These are phyloP conservation scores for Dovyalis caffra DNA, from an alignment of 345 rosid species.

Conservation along the genomic window DNA sequence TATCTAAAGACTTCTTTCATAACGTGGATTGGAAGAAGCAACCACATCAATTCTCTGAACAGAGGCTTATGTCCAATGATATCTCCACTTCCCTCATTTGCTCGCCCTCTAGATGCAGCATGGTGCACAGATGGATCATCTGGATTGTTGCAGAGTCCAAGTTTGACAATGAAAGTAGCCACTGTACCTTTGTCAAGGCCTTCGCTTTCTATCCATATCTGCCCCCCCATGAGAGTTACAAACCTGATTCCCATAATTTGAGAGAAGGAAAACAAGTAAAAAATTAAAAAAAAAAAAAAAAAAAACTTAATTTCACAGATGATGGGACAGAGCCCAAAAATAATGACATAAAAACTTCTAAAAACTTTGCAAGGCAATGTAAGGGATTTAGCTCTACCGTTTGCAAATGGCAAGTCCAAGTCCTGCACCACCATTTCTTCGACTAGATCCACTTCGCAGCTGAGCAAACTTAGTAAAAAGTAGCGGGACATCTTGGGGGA, in stretches of 20 bases:
- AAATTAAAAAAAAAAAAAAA: not conserved
- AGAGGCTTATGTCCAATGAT: conserved; percentile 26
- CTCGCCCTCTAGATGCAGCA: conserved; percentile 40
- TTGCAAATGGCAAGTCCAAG: conserved; percentile 92
- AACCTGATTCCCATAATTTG: conserved; percentile 50
- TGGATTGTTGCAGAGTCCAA: conserved; percentile 52
- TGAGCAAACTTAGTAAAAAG: conserved; percentile 70
- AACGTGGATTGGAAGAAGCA: conserved; percentile 26
- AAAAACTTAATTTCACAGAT: not conserved
- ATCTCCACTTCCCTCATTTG: conserved; percentile 57
- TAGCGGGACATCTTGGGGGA: conserved; percentile 62
- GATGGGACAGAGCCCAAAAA: not conserved
- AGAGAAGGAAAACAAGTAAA: not conserved
- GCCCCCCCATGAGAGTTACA: conserved; percentile 90
- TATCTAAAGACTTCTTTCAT: conserved; percentile 50
- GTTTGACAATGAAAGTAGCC: conserved; percentile 63
- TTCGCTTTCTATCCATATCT: conserved; percentile 88
- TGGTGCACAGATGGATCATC: conserved; percentile 36
- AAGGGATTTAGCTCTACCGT: conserved; percentile 50
- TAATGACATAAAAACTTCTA: not conserved
- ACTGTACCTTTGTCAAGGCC: conserved; percentile 72
- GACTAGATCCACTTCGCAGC: conserved; percentile 48
- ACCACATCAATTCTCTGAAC: conserved; percentile 26
- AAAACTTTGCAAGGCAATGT: not conserved
- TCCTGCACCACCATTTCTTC: conserved; percentile 55